Conservation (phyloP, 108 stramenopile species). For the Pelagomonas calceolata region DNA sequence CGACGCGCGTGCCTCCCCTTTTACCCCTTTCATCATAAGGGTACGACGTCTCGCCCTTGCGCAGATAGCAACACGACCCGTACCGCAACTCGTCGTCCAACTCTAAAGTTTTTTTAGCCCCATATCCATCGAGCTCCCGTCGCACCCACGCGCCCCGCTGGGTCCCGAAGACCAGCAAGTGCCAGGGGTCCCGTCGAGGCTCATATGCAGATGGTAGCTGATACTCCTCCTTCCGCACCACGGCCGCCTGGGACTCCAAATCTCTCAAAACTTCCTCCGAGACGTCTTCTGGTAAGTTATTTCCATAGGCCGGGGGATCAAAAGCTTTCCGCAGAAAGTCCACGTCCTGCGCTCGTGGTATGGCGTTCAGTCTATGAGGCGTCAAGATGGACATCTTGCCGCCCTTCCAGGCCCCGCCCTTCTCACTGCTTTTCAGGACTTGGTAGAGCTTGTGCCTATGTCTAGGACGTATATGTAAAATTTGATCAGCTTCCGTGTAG, state of each 20-base stretch:
- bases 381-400: background rate
- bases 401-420: background rate
- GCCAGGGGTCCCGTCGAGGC: no score
- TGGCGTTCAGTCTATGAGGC: background rate
- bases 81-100: background rate
- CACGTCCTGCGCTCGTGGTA: background rate
- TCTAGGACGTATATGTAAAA: background rate
- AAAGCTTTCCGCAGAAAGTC: background rate
- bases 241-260: no score
- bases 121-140: background rate
- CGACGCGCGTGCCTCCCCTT: background rate
- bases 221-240: no score
- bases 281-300: no score
- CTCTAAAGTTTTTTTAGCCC: background rate
- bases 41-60: background rate
- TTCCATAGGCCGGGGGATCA: background rate
- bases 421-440: background rate
- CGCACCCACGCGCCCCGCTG: background rate
- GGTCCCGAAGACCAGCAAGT: background rate
- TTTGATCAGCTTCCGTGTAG: background rate
- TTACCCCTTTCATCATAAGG: background rate
- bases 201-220: no score
- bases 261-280: no score
- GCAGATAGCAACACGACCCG: background rate
- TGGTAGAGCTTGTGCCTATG: background rate